Conservation (phyloP, 1,139 yeast genomes). For the Tardiomyces depauwii region DNA sequence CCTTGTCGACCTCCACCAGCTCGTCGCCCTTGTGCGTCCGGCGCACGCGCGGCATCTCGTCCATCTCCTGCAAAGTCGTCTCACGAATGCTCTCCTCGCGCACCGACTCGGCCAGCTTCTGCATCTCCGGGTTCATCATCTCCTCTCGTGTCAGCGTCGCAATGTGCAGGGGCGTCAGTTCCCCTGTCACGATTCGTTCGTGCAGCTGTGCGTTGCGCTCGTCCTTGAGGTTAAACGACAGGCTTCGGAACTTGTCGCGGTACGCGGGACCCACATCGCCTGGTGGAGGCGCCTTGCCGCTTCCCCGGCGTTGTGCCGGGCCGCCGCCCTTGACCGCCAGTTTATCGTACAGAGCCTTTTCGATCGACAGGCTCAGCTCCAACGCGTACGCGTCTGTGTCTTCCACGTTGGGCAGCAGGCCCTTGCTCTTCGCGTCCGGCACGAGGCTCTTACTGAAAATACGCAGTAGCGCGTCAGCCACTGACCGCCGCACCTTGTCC, state of each 20-base stretch:
- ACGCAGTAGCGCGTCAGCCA: conserved; percentile 28
- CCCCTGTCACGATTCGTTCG: conserved; percentile 36
- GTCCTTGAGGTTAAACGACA: conserved; percentile 44
- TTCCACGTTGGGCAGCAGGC: conserved; percentile 22
- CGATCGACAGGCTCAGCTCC: conserved; percentile 31
- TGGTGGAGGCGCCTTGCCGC: conserved; percentile 8
- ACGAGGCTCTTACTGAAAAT: conserved; percentile 32
- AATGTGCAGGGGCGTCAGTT: conserved; percentile 38
- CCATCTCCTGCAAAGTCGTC: conserved; percentile 43
- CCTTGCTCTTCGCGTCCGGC: conserved; percentile 27
- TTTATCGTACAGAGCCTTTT: conserved; percentile 28
- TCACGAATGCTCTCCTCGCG: conserved; percentile 55
- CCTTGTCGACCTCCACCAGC: conserved; percentile 42
- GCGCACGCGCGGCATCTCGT: conserved; percentile 50
- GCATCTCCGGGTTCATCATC: conserved; percentile 60
- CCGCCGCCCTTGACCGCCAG: conserved; percentile 19
- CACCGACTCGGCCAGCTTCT: conserved; percentile 60
- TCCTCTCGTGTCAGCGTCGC: conserved; percentile 54
- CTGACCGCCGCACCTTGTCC: conserved; percentile 31
- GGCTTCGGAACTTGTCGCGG: conserved; percentile 42
- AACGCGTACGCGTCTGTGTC: conserved; percentile 29
- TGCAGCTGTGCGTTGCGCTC: conserved; percentile 38
- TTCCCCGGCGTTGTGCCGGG: conserved; percentile 9
- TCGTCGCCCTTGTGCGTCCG: conserved; percentile 86
- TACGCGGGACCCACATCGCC: conserved; percentile 34